These are phyloP conservation scores for Trametes versicolor DNA, from an alignment of 1,284 basidiomycete species.

Conservation along the genomic window DNA sequence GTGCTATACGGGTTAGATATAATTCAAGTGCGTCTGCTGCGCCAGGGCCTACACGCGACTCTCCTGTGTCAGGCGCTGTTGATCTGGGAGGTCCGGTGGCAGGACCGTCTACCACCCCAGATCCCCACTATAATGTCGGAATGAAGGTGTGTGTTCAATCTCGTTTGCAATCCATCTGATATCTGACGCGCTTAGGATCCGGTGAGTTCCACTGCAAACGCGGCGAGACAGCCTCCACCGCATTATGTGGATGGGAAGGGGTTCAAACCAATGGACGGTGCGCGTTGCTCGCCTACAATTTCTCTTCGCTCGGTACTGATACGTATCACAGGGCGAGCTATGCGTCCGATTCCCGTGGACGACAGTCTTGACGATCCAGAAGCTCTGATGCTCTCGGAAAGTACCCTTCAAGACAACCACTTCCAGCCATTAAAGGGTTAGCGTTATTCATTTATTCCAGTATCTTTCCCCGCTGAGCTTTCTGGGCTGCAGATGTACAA, in stretches of 20 bases:
- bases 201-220: neutral
- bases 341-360: conserved; percentile 7
- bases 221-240: neutral
- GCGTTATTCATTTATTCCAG: neutral
- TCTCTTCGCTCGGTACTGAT: neutral
- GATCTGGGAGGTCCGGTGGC: neutral
- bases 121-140: neutral
- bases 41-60: neutral
- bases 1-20: conserved; percentile 1
- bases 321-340: conserved; percentile 1
- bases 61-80: neutral
- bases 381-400: neutral
- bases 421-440: conserved; percentile 28
- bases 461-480: neutral
- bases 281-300: neutral
- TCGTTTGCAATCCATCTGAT: too few relatives aligned
- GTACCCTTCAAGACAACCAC: neutral
- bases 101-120: conserved; percentile 1
- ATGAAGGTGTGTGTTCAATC: neutral
- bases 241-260: neutral
- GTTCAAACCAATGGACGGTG: conserved; percentile 17
- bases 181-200: neutral
- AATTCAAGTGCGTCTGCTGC: neutral
- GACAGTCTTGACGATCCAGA: neutral
- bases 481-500: conserved; percentile 39